phyloP scores from a whole-genome alignment of 1,139 yeast genomes.

The Hansenula lynferdii region DNA sequence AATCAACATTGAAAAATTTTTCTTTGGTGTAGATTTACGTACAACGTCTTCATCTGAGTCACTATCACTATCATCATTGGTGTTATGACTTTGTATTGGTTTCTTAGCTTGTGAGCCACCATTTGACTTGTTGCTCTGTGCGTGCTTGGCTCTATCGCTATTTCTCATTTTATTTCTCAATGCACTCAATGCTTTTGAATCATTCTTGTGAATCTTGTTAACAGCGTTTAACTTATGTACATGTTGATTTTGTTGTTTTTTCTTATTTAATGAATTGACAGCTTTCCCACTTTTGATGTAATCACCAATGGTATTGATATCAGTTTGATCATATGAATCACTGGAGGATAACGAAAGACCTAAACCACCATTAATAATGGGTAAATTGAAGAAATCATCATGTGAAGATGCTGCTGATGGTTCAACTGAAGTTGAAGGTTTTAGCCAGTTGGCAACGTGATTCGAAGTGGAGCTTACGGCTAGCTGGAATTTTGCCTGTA shows the following conservation, averaged over 20 bases:
- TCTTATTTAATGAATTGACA: conserved; percentile 5
- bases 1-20: conserved; percentile 15
- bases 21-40: conserved; percentile 17
- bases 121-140: conserved; percentile 1
- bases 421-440: conserved; percentile 4
- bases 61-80: conserved; percentile 7
- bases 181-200: conserved; percentile 19
- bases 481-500: conserved; percentile 42
- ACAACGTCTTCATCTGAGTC: conserved; percentile 17
- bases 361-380: conserved; percentile 38
- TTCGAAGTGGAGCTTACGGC: conserved; percentile 32
- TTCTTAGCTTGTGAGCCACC: neutral
- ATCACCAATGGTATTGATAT: conserved; percentile 20
- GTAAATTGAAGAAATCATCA: conserved; percentile 32
- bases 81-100: neutral
- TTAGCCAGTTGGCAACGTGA: conserved; percentile 37
- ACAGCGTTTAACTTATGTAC: conserved; percentile 4
- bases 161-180: conserved; percentile 20
- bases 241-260: conserved; percentile 14
- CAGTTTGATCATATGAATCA: neutral
- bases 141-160: conserved; percentile 1
- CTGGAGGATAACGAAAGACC: conserved; percentile 24
- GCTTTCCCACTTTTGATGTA: conserved; percentile 18
- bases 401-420: conserved; percentile 7
- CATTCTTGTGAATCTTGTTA: conserved; percentile 6